Evolutionary conservation across 2,329 filamentous ascomycete genomes (phyloP).

Genomic region (Trichoderma sp.): DNA sequence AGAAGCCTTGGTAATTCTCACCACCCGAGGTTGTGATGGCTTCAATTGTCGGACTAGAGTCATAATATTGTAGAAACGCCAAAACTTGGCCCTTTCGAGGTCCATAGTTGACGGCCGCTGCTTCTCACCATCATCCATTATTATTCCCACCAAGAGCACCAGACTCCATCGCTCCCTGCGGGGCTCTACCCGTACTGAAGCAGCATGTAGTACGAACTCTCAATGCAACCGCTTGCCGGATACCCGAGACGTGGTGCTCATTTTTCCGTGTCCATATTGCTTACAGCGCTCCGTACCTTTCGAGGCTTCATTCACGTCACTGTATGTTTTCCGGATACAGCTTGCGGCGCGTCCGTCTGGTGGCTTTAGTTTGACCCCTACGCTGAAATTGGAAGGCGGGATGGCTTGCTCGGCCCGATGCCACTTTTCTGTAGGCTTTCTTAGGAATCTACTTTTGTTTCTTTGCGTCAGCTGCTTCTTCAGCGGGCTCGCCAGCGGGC

Average conservation of each 20-base stretch:
- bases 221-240: background rate
- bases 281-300: background rate
- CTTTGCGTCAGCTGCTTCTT: conserved; percentile 6
- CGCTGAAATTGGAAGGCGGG: conserved; percentile 14
- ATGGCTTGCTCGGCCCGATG: conserved; percentile 18
- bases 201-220: background rate
- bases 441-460: background rate
- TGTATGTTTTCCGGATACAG: background rate
- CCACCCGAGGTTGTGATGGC: background rate
- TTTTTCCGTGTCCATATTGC: conserved; percentile 5
- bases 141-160: background rate
- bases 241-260: background rate
- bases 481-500: background rate
- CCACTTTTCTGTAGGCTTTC: background rate
- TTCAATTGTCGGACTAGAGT: background rate
- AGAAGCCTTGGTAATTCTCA: background rate
- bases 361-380: conserved; percentile 1
- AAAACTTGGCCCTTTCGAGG: background rate
- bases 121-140: background rate
- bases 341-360: background rate
- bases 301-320: background rate
- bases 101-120: background rate
- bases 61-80: background rate
- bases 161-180: background rate
- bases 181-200: background rate